Evolutionary conservation across 2,329 filamentous ascomycete species (phyloP), one percentile per base, ranked within the genome.

Genomic region (Ophiostoma sp.): DNA sequence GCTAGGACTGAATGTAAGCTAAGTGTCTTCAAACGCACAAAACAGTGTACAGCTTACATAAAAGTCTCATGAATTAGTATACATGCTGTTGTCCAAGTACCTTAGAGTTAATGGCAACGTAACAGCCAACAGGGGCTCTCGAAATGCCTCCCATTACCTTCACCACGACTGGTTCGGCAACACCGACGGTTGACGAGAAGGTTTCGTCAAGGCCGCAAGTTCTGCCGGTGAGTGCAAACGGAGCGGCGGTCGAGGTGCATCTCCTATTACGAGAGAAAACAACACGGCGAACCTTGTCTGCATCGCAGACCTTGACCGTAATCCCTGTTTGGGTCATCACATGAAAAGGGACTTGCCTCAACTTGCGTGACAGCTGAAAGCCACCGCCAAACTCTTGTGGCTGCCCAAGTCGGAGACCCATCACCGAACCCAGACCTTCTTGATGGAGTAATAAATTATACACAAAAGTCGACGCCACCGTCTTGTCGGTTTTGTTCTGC

Each of bases 171-270:
- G 31, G 59, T 39, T n/a, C 33, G 59, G 59, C 31, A 19, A 63
- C 28, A 22, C 59, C 59, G 31, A 39, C 31, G 7, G 31, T 22
- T 25, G 52, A 57, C 25, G 5, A n/a, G n/a, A n/a, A n/a, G 12
- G 25, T 25, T 45, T 45, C 42, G 7, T n/a, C n/a, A 57, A 57
- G 25, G 52, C 22, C 25, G 3, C 55, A 59, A 31, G 12, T 11
- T 31, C 55, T 59, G 25, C 33, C 59, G 59, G 59, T 63, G 59
- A 63, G 19, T n/a, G 59, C 31, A 63, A 63, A 63, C 31, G 59
- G 22, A 36, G 11, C 33, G 12, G 33, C 59, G 59, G 59, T 64
- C 59, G 36, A 63, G 33, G 33, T 64, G 33, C 59, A 64, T 39
- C 3, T 39, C 55, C 19, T 64, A 42, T 64, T 64, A 25, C 19